phyloP scores from a whole-genome alignment of 805 yeast genomes.

The Candida endomychidarum region DNA sequence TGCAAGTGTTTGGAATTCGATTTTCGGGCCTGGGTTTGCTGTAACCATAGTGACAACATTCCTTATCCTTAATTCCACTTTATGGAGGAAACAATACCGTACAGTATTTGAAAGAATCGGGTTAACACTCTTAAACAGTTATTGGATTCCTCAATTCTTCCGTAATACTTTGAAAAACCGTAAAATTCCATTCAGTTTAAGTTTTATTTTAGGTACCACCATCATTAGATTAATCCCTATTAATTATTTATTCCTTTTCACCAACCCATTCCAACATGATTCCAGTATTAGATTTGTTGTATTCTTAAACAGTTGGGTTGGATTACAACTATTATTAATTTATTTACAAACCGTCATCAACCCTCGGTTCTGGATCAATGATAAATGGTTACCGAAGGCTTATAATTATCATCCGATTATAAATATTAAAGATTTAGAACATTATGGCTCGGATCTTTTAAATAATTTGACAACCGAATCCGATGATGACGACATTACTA shows the following conservation, averaged over 20 bases:
- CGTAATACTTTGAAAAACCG: constrained; percentile 74
- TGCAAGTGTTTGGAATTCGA: constrained; percentile 23
- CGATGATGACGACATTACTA: constrained; percentile 26
- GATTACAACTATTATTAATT: constrained; percentile 57
- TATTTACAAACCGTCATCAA: constrained; percentile 68
- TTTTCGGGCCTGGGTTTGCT: constrained; percentile 27
- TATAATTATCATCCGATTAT: constrained; percentile 80
- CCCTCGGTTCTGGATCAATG: constrained; percentile 81
- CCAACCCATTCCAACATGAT: constrained; percentile 73
- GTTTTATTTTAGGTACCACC: constrained; percentile 70
- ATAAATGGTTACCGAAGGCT: constrained; percentile 70
- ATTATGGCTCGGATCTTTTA: constrained; percentile 53
- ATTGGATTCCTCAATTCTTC: constrained; percentile 87
- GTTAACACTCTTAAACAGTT: constrained; percentile 58
- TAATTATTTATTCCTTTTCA: constrained; percentile 53
- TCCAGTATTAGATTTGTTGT: constrained; percentile 52
- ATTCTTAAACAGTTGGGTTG: constrained; percentile 53
- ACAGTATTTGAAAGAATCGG: constrained; percentile 55
- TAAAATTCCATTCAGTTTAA: constrained; percentile 64
- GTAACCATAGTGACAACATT: constrained; percentile 43
- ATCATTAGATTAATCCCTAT: constrained; percentile 64
- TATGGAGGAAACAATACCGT: constrained; percentile 65
- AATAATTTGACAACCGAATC: constrained; percentile 28
- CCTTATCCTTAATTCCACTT: constrained; percentile 51
- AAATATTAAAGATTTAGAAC: constrained; percentile 58